These are phyloP conservation scores for Physcomitrium patens DNA, from an alignment of 225 moss, liverwort and hornwort species.

Conservation along the genomic window DNA sequence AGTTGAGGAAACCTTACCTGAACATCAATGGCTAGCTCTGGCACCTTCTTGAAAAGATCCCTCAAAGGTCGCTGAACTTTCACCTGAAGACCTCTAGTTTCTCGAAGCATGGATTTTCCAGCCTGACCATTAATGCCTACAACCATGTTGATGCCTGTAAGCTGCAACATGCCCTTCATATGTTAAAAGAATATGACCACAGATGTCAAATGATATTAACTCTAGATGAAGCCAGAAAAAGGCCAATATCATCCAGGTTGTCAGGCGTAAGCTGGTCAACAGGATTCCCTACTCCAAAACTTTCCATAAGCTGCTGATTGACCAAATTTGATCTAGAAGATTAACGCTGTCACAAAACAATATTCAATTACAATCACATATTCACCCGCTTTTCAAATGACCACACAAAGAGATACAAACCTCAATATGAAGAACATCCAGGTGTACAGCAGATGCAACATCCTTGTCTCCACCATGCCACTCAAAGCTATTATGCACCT, in stretches of 20 bases:
- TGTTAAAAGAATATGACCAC: slow-evolving; percentile 30
- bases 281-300: slow-evolving; percentile 2
- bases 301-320: slow-evolving; percentile 16
- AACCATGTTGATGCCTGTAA: slow-evolving; percentile 97
- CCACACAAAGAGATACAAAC: slow-evolving; percentile 43
- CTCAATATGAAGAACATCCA: slow-evolving; percentile 94
- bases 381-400: slow-evolving; percentile 5
- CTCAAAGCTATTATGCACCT: slow-evolving; percentile 83
- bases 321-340: slow-evolving; percentile 2
- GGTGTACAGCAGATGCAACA: slow-evolving; percentile 88
- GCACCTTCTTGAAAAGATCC: slow-evolving; percentile 95
- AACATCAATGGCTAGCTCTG: slow-evolving; percentile 91
- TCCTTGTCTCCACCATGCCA: slow-evolving; percentile 93
- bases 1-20: slow-evolving; percentile 54
- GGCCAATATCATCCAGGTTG: neutral
- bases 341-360: slow-evolving; percentile 5
- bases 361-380: neutral
- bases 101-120: slow-evolving; percentile 94
- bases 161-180: slow-evolving; percentile 49
- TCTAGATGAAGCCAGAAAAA: slow-evolving; percentile 7
- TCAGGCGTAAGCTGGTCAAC: slow-evolving; percentile 14
- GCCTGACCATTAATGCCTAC: slow-evolving; percentile 89
- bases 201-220: slow-evolving; percentile 16
- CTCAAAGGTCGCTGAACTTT: slow-evolving; percentile 85
- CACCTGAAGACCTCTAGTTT: slow-evolving; percentile 84